These are phyloP conservation scores for Phyllostachys edulis DNA, from an alignment of 176 grass and related monocot species.

Conservation along the genomic window DNA sequence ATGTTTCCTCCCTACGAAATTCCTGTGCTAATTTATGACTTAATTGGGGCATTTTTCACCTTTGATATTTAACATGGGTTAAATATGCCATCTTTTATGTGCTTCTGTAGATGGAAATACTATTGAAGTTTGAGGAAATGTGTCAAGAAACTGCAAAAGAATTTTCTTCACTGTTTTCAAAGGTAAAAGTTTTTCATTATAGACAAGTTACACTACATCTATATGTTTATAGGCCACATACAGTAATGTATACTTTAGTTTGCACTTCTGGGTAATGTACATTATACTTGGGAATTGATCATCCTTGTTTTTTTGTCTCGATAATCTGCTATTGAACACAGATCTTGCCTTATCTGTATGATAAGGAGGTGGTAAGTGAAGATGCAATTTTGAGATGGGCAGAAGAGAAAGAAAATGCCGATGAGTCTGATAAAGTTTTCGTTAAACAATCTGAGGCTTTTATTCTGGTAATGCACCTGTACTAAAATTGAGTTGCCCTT, in stretches of 20 bases:
- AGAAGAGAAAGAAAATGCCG: conserved; percentile 69
- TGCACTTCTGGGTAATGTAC: not conserved
- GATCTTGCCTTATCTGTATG: conserved; percentile 66
- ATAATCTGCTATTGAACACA: conserved; percentile 33
- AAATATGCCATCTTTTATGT: conserved; percentile 18
- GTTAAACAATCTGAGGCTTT: conserved; percentile 74
- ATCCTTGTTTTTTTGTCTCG: conserved; percentile 13
- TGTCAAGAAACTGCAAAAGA: conserved; percentile 77
- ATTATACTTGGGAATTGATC: not conserved
- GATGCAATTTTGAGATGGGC: conserved; percentile 89
- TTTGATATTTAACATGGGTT: conserved; percentile 18
- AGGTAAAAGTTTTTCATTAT: conserved; percentile 37
- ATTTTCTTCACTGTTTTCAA: conserved; percentile 62
- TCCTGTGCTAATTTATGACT: not conserved
- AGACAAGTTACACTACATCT: not conserved
- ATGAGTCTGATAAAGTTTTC: conserved; percentile 86
- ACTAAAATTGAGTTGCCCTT: not conserved
- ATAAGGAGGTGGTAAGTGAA: conserved; percentile 72
- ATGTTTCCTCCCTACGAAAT: not conserved
- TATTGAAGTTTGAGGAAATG: conserved; percentile 98
- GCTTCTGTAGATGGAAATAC: conserved; percentile 77
- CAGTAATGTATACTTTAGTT: not conserved
- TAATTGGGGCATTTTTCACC: not conserved
- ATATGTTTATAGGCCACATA: not conserved
- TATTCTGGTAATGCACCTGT: conserved; percentile 51